Evolutionary conservation across 2,329 filamentous ascomycete genomes (phyloP).

Genomic region (Acephala macrosclerotiorum): DNA sequence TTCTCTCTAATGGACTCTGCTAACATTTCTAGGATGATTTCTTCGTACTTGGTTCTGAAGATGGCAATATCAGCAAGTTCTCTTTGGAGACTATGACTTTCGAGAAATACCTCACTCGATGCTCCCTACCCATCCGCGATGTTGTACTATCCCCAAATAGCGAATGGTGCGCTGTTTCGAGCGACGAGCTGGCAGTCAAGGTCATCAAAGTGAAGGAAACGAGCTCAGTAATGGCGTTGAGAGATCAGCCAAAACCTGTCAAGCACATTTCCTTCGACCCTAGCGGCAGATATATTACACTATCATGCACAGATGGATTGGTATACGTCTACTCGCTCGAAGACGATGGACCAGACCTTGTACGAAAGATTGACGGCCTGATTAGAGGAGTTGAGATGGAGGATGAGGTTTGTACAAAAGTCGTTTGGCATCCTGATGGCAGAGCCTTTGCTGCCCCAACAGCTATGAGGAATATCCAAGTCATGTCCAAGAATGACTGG

Average conservation of each 20-base stretch:
- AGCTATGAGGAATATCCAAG: conserved; percentile 80
- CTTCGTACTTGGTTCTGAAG: conserved; percentile 90
- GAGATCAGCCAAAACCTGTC: conserved; percentile 85
- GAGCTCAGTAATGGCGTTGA: conserved; percentile 76
- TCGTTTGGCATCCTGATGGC: conserved; percentile 94
- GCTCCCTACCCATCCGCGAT: conserved; percentile 86
- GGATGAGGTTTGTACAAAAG: conserved; percentile 75
- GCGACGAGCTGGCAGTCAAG: conserved; percentile 92
- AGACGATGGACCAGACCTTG: conserved; percentile 78
- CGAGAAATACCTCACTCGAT: conserved; percentile 83
- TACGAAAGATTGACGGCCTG: conserved; percentile 85
- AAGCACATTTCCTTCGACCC: conserved; percentile 92
- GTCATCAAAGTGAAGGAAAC: conserved; percentile 85
- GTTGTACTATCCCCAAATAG: conserved; percentile 82
- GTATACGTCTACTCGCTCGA: conserved; percentile 89
- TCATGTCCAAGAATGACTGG: conserved; percentile 91
- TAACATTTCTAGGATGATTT: conserved; percentile 67
- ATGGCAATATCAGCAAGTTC: conserved; percentile 95
- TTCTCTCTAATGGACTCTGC: not conserved
- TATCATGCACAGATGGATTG: conserved; percentile 88
- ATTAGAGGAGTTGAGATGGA: conserved; percentile 82
- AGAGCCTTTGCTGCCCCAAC: conserved; percentile 88
- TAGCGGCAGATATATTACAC: conserved; percentile 74
- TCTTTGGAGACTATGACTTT: conserved; percentile 77
- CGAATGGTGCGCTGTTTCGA: conserved; percentile 93